Base-by-base conservation (phyloP, 129 eudicot genomes). In the Flaveria ramosissima region DNA sequence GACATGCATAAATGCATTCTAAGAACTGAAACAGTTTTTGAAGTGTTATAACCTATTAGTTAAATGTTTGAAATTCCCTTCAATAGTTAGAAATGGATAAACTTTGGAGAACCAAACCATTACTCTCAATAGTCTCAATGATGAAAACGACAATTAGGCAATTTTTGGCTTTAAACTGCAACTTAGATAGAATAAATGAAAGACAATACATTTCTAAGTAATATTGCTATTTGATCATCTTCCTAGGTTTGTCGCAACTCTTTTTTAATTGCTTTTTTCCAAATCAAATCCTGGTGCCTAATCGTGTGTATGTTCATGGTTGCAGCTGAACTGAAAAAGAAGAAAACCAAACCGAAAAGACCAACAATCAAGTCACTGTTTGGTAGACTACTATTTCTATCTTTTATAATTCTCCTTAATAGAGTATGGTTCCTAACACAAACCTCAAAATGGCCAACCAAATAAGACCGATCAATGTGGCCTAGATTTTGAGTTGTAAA, bases 261-360 rank as follows among this genome's bases (percentile, higher is more conserved):
- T 65, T 36, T n/a, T n/a, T 51, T 52, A 4, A 9, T 67, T n/a
- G 24, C 45, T 19, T 70, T 50, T 61, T 42, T 43, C 27, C 19
- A 68, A 32, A 41, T 55, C 21, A 56, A 68, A 24, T 68, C 9
- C 43, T 50, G 47, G 15, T 64, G 73, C 51, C 68, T 80, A 53
- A 80, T 80, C 68, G 15, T 27, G 42, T 61, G 7, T 43, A 7
- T 55, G 60, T 80, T 64, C 61, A 65, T 80, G 78, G 63, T 11
- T 73, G 75, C 83, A 80, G 83, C 79, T 80, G 83, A 80, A 66
- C 26, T 80, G 61, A 80, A 80, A 67, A 80, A 80, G 83, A 80
- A 73, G 79, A 80, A 80, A 73, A 36, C 41, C 14, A 80, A 80
- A 53, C 83, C 83, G 13, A 80, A 80, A 75, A 73, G 83, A 68